Conservation (phyloP, 2,329 filamentous ascomycete species). For the Phoma sp. region DNA sequence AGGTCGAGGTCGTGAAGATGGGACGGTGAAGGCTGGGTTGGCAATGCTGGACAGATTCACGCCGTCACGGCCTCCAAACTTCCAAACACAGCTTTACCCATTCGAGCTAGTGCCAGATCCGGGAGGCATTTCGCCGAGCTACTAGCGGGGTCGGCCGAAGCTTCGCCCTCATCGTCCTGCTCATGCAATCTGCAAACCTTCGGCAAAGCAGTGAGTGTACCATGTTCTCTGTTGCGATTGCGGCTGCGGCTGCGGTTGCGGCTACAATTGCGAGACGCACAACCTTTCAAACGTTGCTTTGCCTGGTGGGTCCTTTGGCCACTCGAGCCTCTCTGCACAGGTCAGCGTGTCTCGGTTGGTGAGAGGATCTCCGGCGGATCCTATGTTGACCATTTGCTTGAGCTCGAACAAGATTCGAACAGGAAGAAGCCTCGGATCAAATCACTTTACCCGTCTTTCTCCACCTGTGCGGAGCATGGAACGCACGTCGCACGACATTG, state of each 20-base stretch:
- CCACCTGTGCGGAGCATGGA: slow-evolving; percentile 13
- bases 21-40: background rate
- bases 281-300: background rate
- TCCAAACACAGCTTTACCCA: background rate
- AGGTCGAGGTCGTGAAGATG: background rate
- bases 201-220: background rate
- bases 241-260: no score
- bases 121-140: slow-evolving; percentile 5
- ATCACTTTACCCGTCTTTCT: slow-evolving; percentile 12
- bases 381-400: background rate
- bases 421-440: slow-evolving; percentile 11
- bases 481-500: slow-evolving; percentile 15
- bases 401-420: background rate
- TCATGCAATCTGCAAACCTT: slow-evolving; percentile 4
- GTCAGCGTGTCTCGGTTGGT: background rate
- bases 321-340: background rate
- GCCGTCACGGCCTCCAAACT: background rate
- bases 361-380: no score
- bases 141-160: slow-evolving; percentile 10
- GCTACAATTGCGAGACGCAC: background rate
- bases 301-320: no score
- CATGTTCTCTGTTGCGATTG: background rate
- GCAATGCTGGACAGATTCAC: background rate
- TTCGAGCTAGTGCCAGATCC: background rate
- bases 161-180: slow-evolving; percentile 15